phyloP scores from a whole-genome alignment of 306 rosid genomes.

The Gastrolobium villosum region DNA sequence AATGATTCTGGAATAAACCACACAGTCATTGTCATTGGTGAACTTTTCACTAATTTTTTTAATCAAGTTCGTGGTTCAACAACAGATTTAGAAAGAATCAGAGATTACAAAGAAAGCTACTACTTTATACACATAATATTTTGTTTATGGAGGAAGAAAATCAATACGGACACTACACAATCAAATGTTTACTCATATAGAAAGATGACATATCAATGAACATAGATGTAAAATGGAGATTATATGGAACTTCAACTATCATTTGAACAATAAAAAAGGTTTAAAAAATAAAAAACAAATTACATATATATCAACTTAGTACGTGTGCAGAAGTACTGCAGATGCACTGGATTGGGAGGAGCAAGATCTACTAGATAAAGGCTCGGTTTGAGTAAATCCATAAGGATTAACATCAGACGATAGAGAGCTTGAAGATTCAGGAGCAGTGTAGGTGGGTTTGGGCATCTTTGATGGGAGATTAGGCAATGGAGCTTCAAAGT shows the following conservation, averaged over 20 bases:
- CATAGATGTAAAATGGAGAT: neutral
- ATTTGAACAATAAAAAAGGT: neutral
- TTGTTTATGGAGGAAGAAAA: neutral
- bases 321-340: constrained; percentile 60
- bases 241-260: neutral
- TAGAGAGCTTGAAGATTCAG: too few species aligned
- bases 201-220: neutral
- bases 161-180: neutral
- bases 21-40: too few species aligned
- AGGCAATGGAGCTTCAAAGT: constrained; percentile 40
- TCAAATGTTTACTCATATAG: neutral
- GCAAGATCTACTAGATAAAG: neutral
- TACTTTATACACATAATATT: neutral
- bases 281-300: constrained; percentile 28
- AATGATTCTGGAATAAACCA: too few species aligned
- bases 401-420: neutral
- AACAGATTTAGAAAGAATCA: neutral
- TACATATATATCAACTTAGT: neutral
- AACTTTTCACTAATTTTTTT: too few species aligned
- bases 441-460: too few species aligned
- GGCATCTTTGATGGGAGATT: neutral
- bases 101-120: neutral
- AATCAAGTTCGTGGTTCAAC: too few species aligned
- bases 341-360: constrained; percentile 18
- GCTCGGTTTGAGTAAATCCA: neutral